Base-by-base conservation (phyloP, 2,329 filamentous ascomycete species). In the Penicillium sumatraense region DNA sequence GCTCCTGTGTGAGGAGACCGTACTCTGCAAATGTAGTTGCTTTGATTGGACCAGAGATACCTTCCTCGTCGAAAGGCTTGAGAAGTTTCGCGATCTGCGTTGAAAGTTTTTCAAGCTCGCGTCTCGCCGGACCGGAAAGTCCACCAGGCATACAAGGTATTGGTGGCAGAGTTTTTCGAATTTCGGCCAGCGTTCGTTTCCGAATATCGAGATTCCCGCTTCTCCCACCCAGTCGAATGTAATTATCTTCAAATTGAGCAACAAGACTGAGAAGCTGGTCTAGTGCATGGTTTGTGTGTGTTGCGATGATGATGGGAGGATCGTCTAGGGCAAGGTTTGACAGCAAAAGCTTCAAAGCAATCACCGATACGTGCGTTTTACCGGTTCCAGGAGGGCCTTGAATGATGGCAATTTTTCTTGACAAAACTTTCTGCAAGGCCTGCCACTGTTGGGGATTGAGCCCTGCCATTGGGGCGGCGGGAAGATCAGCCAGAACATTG, bases 261-360 rank as follows among this genome's bases (percentile, higher is more conserved):
- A 91, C 80, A 51, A 88, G 84, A 1, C 77, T 75, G 0, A 96
- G 78, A 0, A 97, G 78, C 68, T 96, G 92, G 63, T 97, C 92
- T 0, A 96, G 77, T 0, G 92, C 92, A 72, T 96, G 91, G 56
- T 97, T 97, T 0, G 92, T 97, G 65, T 96, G 91, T 7, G 91
- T 91, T 0, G 91, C 84, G 3, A 96, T 80, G 18, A 96, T 81
- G 26, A 97, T 86, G 0, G 90, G 90, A 8, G 86, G 82, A 54
- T 88, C 85, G 0, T 73, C 78, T 1, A 68, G 64, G 2, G 71
- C 68, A 65, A 84, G 80, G 50, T 89, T 90, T 1, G 80, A 73
- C 0, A 91, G 76, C 50, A 93, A 76, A 1, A 88, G 79, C 44
- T 83, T 85, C 9, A 97, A 71, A 0, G 89, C 88, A 23, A 86